Conservation (phyloP, 176 grass and related monocot species). For the Typha latifolia region DNA sequence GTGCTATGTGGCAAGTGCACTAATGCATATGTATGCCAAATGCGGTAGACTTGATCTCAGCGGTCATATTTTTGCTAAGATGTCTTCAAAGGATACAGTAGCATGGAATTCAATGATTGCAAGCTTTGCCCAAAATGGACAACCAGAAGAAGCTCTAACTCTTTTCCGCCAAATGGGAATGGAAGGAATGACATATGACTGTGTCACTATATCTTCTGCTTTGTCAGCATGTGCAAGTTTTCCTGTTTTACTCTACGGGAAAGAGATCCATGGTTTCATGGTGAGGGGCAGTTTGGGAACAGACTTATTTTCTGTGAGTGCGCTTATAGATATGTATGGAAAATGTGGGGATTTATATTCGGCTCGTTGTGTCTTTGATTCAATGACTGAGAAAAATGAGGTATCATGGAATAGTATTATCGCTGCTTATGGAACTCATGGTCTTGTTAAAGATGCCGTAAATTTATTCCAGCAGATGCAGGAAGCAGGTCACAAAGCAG, state of each 20-base stretch:
- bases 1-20: constrained; percentile 63
- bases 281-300: constrained; percentile 43
- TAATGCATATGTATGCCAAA: constrained; percentile 86
- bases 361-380: constrained; percentile 54
- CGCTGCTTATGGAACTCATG: constrained; percentile 72
- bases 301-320: constrained; percentile 62
- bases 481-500: constrained; percentile 46
- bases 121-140: constrained; percentile 70
- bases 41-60: constrained; percentile 68
- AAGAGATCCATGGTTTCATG: constrained; percentile 76
- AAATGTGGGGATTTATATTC: constrained; percentile 68
- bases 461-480: constrained; percentile 54
- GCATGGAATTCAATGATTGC: constrained; percentile 94
- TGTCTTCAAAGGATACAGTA: constrained; percentile 48
- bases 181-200: constrained; percentile 51
- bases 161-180: constrained; percentile 64
- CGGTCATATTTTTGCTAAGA: constrained; percentile 53
- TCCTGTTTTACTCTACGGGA: constrained; percentile 64
- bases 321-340: constrained; percentile 80
- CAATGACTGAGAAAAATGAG: constrained; percentile 61
- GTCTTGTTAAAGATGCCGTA: constrained; percentile 54
- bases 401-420: constrained; percentile 94
- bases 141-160: constrained; percentile 53
- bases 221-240: constrained; percentile 68
- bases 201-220: constrained; percentile 62